Evolutionary conservation across 2,329 filamentous ascomycete species (phyloP).

Genomic region (Thielaviopsis populi): DNA sequence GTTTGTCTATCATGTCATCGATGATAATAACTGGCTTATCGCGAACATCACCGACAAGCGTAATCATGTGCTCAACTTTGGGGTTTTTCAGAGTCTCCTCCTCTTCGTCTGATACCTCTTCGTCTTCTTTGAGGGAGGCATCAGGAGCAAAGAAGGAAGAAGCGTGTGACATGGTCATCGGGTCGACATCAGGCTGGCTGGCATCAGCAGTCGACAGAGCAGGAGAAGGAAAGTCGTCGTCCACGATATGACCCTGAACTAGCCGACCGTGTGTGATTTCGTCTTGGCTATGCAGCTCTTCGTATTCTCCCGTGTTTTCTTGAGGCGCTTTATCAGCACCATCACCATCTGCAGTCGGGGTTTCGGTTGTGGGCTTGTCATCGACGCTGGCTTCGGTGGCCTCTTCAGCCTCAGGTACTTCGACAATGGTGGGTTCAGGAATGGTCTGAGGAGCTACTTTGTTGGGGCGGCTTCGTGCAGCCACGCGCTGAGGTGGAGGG

Average conservation of each 20-base stretch:
- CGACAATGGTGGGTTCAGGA: constrained; percentile 10
- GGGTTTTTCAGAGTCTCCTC: constrained; percentile 74
- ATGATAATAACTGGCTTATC: constrained; percentile 83
- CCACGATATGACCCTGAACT: constrained; percentile 87
- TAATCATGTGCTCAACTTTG: constrained; percentile 84
- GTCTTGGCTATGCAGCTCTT: constrained; percentile 57
- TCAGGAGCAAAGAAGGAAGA: constrained; percentile 66
- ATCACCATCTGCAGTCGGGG: not conserved
- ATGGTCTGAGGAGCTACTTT: constrained; percentile 6
- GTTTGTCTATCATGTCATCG: constrained; percentile 98
- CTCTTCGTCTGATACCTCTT: constrained; percentile 76
- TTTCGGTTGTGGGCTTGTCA: not conserved
- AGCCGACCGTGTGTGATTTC: constrained; percentile 87
- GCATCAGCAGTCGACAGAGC: constrained; percentile 53
- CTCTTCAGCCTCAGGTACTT: constrained; percentile 12
- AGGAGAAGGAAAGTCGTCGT: constrained; percentile 79
- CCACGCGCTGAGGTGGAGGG: constrained; percentile 9
- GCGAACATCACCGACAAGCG: constrained; percentile 87
- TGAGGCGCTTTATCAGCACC: not conserved
- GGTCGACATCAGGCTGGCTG: constrained; percentile 54
- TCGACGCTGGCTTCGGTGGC: not conserved
- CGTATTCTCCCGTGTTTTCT: constrained; percentile 39
- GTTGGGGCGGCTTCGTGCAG: constrained; percentile 3
- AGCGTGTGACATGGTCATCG: constrained; percentile 64
- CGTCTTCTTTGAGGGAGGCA: constrained; percentile 62